Evolutionary conservation across 371 early-diverging fungal species (phyloP).

Genomic region (Circinella minor): DNA sequence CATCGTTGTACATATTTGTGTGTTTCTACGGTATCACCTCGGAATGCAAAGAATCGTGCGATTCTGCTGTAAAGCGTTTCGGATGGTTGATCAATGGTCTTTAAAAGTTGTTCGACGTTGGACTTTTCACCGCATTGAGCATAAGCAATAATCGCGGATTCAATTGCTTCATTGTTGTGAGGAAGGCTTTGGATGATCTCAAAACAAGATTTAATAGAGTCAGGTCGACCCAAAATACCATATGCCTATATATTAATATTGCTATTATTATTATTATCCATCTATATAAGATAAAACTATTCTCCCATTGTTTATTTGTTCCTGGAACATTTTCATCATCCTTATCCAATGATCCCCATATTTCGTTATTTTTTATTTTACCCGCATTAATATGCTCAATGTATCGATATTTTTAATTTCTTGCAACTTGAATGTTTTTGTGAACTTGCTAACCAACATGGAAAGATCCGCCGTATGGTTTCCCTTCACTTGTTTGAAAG

Average conservation of each 20-base stretch:
- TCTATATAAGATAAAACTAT: too few species aligned
- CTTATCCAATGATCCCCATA: neutral
- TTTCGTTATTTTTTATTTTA: conserved; percentile 25
- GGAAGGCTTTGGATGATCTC: neutral
- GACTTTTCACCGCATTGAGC: conserved; percentile 21
- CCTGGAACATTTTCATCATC: neutral
- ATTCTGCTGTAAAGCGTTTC: neutral
- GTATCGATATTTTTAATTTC: conserved; percentile 24
- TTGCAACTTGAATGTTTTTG: conserved; percentile 20
- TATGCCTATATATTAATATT: conserved; percentile 21
- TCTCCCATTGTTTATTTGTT: neutral
- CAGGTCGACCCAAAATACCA: conserved; percentile 31
- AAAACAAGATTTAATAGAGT: conserved; percentile 2
- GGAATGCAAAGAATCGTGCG: conserved; percentile 16
- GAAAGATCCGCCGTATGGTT: conserved; percentile 31
- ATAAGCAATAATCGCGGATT: conserved; percentile 23
- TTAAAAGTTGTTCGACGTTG: conserved; percentile 22
- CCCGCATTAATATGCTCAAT: conserved; percentile 41
- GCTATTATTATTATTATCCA: too few species aligned
- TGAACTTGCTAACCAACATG: conserved; percentile 28
- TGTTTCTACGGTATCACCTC: neutral
- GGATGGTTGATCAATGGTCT: neutral
- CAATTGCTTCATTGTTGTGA: conserved; percentile 1
- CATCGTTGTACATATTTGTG: neutral
- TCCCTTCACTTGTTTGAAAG: conserved; percentile 26